A percentile compares a stretch with the other conserved stretches of the same genome.
Evolutionary conservation across 257 asterid species (phyloP).

Genomic region (Salvia miltiorrhiza): DNA sequence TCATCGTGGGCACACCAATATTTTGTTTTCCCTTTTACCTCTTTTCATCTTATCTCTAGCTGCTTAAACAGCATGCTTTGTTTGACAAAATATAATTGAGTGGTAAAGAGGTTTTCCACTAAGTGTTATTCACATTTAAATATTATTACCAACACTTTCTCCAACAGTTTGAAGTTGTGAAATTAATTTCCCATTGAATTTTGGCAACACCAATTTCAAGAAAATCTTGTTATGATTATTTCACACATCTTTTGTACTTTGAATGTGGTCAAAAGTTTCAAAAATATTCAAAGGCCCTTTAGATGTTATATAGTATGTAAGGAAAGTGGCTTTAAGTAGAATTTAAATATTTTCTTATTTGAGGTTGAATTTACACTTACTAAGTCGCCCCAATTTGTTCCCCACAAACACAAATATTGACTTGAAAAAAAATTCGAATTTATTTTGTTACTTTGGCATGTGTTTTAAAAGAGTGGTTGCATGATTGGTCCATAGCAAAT

Average conservation of each 20-base stretch:
- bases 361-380: constrained; percentile 31
- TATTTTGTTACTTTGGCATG: constrained; percentile 1
- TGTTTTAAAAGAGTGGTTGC: constrained; percentile 10
- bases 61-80: constrained; percentile 5
- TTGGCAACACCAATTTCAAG: constrained; percentile 36
- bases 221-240: constrained; percentile 24
- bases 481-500: constrained; percentile 13
- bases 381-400: constrained; percentile 24
- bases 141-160: neutral
- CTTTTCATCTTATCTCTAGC: neutral
- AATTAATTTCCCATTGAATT: constrained; percentile 7
- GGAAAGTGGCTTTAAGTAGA: constrained; percentile 23
- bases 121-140: constrained; percentile 7
- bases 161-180: neutral
- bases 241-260: constrained; percentile 30
- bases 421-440: neutral
- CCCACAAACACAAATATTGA: constrained; percentile 29
- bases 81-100: constrained; percentile 5
- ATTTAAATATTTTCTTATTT: constrained; percentile 2
- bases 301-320: neutral
- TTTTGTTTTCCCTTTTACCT: neutral
- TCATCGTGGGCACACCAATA: no score
- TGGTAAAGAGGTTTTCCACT: constrained; percentile 29
- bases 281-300: constrained; percentile 33
- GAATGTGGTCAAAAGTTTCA: constrained; percentile 50